A percentile compares a stretch with the other conserved stretches of the same genome.
Conservation (phyloP, 2,329 filamentous ascomycete genomes). For the Paecilomyces sp. region DNA sequence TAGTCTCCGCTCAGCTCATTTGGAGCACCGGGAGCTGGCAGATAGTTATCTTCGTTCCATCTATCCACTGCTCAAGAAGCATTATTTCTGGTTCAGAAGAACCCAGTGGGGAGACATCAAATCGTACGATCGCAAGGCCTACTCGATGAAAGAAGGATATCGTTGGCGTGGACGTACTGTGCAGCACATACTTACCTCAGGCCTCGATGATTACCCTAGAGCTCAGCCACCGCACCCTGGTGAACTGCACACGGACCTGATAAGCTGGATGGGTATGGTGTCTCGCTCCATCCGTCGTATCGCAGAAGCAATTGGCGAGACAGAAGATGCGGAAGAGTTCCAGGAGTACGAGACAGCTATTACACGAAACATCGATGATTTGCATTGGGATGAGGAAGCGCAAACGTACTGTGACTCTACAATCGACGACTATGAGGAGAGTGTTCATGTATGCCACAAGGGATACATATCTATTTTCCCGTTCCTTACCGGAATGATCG, state of each 20-base stretch:
- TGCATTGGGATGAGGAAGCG: conserved; percentile 81
- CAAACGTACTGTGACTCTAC: conserved; percentile 91
- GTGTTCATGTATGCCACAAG: conserved; percentile 84
- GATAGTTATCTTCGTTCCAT: conserved; percentile 66
- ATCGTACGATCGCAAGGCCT: conserved; percentile 82
- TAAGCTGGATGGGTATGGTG: conserved; percentile 98
- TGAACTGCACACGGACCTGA: conserved; percentile 89
- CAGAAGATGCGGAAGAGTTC: conserved; percentile 70
- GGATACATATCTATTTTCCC: conserved; percentile 93
- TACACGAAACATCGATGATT: conserved; percentile 75
- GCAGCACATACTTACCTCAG: conserved; percentile 82
- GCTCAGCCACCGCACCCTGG: conserved; percentile 89
- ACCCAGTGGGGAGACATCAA: conserved; percentile 88
- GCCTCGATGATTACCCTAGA: conserved; percentile 92
- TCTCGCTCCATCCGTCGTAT: conserved; percentile 76
- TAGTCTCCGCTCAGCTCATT: conserved; percentile 54
- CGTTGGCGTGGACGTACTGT: conserved; percentile 88
- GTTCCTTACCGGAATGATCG: conserved; percentile 76
- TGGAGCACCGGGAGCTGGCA: conserved; percentile 61
- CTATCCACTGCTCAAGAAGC: conserved; percentile 79
- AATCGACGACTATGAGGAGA: conserved; percentile 91
- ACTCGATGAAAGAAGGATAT: conserved; percentile 85
- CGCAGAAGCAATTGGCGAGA: conserved; percentile 64
- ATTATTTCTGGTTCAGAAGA: conserved; percentile 91
- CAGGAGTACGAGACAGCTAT: conserved; percentile 68